A percentile compares a stretch with the other conserved stretches of the same genome.
Conservation (phyloP, 805 yeast species). For the Peterozyma toletana region DNA sequence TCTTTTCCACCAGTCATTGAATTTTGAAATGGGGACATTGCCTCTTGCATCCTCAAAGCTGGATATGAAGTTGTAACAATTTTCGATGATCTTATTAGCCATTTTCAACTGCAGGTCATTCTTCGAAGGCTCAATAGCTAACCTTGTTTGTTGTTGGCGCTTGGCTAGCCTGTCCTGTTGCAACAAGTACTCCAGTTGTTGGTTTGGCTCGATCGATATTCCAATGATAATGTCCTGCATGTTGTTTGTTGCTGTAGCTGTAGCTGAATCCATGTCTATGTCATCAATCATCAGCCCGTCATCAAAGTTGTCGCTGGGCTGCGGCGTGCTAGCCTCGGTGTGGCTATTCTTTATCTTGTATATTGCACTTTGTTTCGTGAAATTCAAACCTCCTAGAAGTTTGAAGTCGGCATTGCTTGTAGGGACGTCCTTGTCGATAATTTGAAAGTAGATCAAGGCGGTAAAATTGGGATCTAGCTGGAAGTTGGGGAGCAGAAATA, state of each 20-base stretch:
- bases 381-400: slow-evolving; percentile 56
- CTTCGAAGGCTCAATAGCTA: slow-evolving; percentile 28
- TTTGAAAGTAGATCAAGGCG: slow-evolving; percentile 84
- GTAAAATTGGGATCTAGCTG: slow-evolving; percentile 63
- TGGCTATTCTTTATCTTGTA: slow-evolving; percentile 50
- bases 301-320: neutral
- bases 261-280: slow-evolving; percentile 47
- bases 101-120: slow-evolving; percentile 37
- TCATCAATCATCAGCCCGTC: slow-evolving; percentile 41
- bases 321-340: slow-evolving; percentile 1
- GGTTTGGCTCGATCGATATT: slow-evolving; percentile 80
- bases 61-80: slow-evolving; percentile 85
- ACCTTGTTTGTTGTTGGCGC: slow-evolving; percentile 13
- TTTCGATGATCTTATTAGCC: slow-evolving; percentile 83
- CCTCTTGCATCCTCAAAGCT: slow-evolving; percentile 81
- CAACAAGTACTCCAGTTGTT: slow-evolving; percentile 43
- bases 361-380: slow-evolving; percentile 82
- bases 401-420: slow-evolving; percentile 41
- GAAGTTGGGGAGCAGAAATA: slow-evolving; percentile 80
- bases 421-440: slow-evolving; percentile 46
- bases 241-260: slow-evolving; percentile 22
- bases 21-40: slow-evolving; percentile 78
- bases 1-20: slow-evolving; percentile 94
- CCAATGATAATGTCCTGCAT: slow-evolving; percentile 46
- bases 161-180: slow-evolving; percentile 31